Percentiles rank a stretch among this genome's conserved stretches.
Conservation (phyloP, 2,329 filamentous ascomycete genomes). For the Alternaria tenuissima region DNA sequence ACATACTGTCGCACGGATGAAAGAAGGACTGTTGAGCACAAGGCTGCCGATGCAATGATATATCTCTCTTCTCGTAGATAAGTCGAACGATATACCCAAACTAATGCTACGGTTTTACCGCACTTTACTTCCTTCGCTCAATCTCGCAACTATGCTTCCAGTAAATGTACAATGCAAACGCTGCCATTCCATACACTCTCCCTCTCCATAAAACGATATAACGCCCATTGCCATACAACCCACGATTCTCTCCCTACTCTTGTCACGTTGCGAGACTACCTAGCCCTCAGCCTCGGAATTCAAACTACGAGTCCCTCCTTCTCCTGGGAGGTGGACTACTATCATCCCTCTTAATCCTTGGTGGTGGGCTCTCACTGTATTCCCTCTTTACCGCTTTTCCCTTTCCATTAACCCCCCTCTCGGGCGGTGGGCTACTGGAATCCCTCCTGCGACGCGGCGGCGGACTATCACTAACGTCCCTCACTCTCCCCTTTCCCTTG, state of each 20-base stretch:
- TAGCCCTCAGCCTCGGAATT: neutral
- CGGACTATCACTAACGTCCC: neutral
- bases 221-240: neutral
- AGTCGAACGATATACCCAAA: too few species aligned
- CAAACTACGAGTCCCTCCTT: neutral
- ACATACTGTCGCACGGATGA: too few species aligned
- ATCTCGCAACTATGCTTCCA: neutral
- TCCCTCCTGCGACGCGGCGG: conserved; percentile 3
- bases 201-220: neutral
- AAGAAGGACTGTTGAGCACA: too few species aligned
- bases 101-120: too few species aligned
- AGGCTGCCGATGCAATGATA: too few species aligned
- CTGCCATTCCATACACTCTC: neutral
- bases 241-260: neutral
- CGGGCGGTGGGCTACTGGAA: neutral
- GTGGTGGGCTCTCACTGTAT: conserved; percentile 4
- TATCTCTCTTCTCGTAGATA: too few species aligned
- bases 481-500: neutral
- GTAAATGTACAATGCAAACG: conserved; percentile 1
- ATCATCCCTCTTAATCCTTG: conserved; percentile 8
- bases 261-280: neutral
- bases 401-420: neutral
- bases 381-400: neutral
- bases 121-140: neutral
- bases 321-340: conserved; percentile 11